Evolutionary conservation across 208 protist species (phyloP).

Genomic region (Phytomonas sp.): DNA sequence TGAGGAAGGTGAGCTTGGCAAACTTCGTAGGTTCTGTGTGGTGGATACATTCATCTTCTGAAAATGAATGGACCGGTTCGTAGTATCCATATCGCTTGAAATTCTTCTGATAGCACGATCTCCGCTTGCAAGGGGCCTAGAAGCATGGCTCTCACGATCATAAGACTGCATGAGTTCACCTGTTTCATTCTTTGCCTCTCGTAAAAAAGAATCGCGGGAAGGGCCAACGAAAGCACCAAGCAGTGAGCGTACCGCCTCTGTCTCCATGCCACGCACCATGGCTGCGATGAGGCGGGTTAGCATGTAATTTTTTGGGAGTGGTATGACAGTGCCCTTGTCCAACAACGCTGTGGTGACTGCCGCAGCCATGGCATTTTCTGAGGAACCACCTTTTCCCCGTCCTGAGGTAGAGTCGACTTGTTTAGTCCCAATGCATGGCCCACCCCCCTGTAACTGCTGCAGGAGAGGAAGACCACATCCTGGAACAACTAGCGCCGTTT

Average conservation of each 20-base stretch:
- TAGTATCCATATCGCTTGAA: neutral
- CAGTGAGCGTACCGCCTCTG: slow-evolving; percentile 19
- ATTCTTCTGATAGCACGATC: neutral
- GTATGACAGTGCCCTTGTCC: slow-evolving; percentile 29
- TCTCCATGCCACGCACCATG: slow-evolving; percentile 23
- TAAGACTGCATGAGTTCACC: neutral
- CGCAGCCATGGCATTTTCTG: neutral
- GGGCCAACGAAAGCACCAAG: slow-evolving; percentile 17
- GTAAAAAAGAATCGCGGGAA: neutral
- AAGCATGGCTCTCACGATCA: neutral
- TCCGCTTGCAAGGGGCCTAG: neutral
- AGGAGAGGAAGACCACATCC: neutral
- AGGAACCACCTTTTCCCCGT: neutral
- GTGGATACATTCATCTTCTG: neutral
- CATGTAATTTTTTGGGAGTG: slow-evolving; percentile 31
- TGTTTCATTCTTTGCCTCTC: neutral
- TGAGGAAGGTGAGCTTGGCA: neutral
- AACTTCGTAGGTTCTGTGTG: neutral
- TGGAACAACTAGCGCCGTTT: neutral
- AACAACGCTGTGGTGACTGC: slow-evolving; percentile 18
- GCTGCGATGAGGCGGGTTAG: slow-evolving; percentile 60
- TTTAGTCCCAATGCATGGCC: neutral
- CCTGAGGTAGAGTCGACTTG: neutral
- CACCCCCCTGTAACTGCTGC: neutral
- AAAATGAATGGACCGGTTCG: neutral